Evolutionary conservation across 1,284 basidiomycete genomes (phyloP).

Genomic region (Ganoderma lucidum): DNA sequence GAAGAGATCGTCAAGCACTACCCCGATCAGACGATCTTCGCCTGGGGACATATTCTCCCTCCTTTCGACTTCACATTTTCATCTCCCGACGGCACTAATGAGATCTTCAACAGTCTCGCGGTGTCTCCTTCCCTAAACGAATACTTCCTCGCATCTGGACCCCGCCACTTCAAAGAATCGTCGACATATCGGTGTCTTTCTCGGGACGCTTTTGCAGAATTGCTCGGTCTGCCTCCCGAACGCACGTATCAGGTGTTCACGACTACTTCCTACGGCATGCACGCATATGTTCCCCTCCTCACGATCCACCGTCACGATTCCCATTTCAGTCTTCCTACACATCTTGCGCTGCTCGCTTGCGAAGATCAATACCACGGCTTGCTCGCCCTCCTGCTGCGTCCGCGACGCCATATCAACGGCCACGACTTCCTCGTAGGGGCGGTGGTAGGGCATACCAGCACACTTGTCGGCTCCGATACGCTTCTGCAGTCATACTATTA

Average conservation of each 20-base stretch:
- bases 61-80: neutral
- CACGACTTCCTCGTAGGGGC: constrained; percentile 20
- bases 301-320: constrained; percentile 5
- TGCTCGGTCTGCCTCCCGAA: constrained; percentile 1
- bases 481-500: neutral
- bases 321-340: constrained; percentile 13
- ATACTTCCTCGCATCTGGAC: constrained; percentile 16
- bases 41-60: constrained; percentile 14
- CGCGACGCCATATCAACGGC: neutral
- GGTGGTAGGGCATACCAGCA: constrained; percentile 10
- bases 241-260: constrained; percentile 11
- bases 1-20: constrained; percentile 18
- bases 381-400: constrained; percentile 20
- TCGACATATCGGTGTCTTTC: constrained; percentile 10
- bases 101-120: neutral
- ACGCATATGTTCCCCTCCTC: constrained; percentile 20
- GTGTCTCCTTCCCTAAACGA: constrained; percentile 1
- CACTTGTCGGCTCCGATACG: constrained; percentile 16
- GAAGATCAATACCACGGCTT: constrained; percentile 6
- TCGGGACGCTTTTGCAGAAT: constrained; percentile 12
- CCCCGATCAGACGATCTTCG: constrained; percentile 21
- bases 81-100: neutral
- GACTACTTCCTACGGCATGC: constrained; percentile 25
- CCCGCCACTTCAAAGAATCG: constrained; percentile 18
- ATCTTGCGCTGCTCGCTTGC: constrained; percentile 24